Evolutionary conservation across 345 rosid genomes (phyloP), one percentile per base, ranked within the genome.

Genomic region (Lepidium aucheri): DNA sequence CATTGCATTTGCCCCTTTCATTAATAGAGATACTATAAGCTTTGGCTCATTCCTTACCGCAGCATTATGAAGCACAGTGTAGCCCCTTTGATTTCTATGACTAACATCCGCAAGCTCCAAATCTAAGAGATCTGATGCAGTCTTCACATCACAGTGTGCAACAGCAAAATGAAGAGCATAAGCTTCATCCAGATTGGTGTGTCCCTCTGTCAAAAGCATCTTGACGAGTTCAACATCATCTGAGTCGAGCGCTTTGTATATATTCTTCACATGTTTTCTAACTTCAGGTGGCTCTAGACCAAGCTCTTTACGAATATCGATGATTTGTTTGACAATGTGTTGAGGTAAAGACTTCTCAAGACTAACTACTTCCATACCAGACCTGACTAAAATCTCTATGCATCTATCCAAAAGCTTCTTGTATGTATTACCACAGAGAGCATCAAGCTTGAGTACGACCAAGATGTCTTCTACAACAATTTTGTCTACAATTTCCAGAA

Each of bases 151-250:
- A 62, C 95, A 87, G 55, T 86, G 86, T 1, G 92, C 81, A 15
- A 91, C 92, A 9, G 98, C 98, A 56, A 83, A 85, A 53, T 89
- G 96, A 46, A 91, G 94, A 10, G 90, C 96, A 68, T 67, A 69
- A 0, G 96, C 82, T 46, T 77, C 84, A 55, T 91, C 98, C 26
- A 91, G 76, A 73, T 69, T 84, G 36, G 86, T 81, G 45, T 83
- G 83, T 12, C 79, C 89, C 54, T 91, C 98, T 53, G 73, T 76
- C 53, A 89, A 71, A 22, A 91, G 84, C 96, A 85, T 80, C 58
- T 90, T 76, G 52, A 91, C 90, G 60, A 91, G 75, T 54, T 91
- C 95, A 8, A 91, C 89, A 47, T 91, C 98, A 38, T 91, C 96
- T 0, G 96, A 91, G 57, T 91, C 96, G 2, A 91, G 74, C 3